Base-by-base conservation (phyloP, 345 rosid genomes). In the Eucalyptus dawsonii region DNA sequence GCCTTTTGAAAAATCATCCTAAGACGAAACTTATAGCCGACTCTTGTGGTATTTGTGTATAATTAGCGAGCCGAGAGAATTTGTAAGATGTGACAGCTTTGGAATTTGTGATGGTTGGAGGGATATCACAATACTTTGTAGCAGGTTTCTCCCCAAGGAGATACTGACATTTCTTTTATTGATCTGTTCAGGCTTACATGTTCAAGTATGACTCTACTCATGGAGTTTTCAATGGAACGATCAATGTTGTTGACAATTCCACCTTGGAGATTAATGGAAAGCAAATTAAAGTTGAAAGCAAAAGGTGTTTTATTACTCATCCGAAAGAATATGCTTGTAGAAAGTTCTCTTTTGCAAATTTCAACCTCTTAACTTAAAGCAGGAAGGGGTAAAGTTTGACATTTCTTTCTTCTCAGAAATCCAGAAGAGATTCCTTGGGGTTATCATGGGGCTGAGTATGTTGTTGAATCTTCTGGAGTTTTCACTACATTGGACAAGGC, bases 341-440 rank as follows among this genome's bases (percentile, higher is more conserved):
- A 72, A 37, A 37, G 45, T 72, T 72, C 8, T 86, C 22, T 31
- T 67, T 34, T 86, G 86, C 50, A 62, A 27, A 88, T n/a, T 17
- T 62, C 50, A 88, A 76, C 24, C 53, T 76, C 29, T 51, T 44
- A 58, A 58, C 62, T 42, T 86, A 86, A 5, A 14, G 44, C 42
- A 31, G 58, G 88, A 58, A 51, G 37, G 40, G 31, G 37, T 89
- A 45, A 31, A 24, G 21, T 53, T 60, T 87, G 50, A 58, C 45
- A 42, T 47, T 83, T 86, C 87, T n/a, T 60, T 89, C 37, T 76
- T 56, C 80, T 87, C 94, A 98, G 99, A 93, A 96, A 97, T 90
- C 99, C 99, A 72, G 94, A 95, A 88, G 99, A 98, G 91, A 97
- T 98, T 89, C 99, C 99, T 54, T 98, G 99, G 99, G 99, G 98